Percentiles rank a stretch among this genome's conserved stretches.
Conservation (phyloP, 768 basidiomycete genomes). For the Mycena latifolia region DNA sequence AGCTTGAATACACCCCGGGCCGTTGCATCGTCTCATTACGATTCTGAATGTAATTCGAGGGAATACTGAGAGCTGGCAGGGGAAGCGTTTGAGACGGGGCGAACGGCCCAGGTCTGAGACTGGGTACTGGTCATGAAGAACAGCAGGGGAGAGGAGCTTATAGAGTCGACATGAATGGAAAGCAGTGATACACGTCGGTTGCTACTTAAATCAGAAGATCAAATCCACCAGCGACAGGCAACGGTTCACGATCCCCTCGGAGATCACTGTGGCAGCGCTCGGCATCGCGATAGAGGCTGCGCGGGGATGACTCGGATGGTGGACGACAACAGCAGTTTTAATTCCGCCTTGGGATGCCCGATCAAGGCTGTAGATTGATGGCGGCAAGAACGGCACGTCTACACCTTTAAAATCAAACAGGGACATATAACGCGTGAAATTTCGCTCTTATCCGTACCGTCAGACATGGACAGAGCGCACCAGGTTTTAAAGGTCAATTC, state of each 20-base stretch:
- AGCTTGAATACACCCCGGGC: background rate
- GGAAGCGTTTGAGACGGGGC: constrained; percentile 3
- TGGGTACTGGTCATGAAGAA: constrained; percentile 22
- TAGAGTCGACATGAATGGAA: constrained; percentile 19
- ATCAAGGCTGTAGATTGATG: too few relatives aligned
- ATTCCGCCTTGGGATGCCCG: too few relatives aligned
- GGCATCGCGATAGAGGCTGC: too few relatives aligned
- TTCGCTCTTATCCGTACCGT: too few relatives aligned
- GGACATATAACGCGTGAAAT: background rate
- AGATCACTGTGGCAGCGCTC: background rate
- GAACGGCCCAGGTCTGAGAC: constrained; percentile 16
- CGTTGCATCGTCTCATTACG: background rate
- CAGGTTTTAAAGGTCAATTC: constrained; percentile 26
- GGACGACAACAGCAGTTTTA: too few relatives aligned
- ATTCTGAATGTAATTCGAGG: background rate
- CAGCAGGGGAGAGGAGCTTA: background rate
- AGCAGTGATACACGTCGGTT: constrained; percentile 12
- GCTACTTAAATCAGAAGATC: background rate
- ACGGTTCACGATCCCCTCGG: background rate
- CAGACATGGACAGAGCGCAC: constrained; percentile 28
- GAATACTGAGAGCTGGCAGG: background rate
- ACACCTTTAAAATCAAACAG: too few relatives aligned
- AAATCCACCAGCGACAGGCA: background rate
- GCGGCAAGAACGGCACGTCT: too few relatives aligned
- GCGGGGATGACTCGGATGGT: too few relatives aligned